Percentiles rank a stretch among this genome's conserved stretches.
Conservation (phyloP, 306 rosid genomes). For the Alnus rubra region DNA sequence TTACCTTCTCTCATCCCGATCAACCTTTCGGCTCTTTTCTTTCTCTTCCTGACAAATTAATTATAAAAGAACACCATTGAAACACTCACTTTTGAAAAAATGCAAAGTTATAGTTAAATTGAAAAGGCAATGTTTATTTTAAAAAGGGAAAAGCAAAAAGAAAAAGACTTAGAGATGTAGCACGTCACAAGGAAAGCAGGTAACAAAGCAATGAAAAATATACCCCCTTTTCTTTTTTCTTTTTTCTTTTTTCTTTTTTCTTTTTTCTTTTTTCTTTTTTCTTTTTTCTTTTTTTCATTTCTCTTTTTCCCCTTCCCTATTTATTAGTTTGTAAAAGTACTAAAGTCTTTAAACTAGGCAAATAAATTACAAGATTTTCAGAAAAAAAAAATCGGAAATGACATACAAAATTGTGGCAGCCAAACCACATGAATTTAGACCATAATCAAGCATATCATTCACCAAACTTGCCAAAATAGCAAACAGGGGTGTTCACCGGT, state of each 20-base stretch:
- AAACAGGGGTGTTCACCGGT: no score
- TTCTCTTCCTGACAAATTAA: constrained; percentile 82
- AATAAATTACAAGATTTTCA: background rate
- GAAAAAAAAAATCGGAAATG: no score
- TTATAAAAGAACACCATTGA: constrained; percentile 36
- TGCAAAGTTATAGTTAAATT: constrained; percentile 12
- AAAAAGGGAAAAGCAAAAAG: background rate
- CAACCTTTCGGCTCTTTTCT: constrained; percentile 70
- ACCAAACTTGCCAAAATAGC: no score
- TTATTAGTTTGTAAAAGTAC: no score
- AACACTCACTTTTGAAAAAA: constrained; percentile 18
- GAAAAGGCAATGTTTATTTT: background rate
- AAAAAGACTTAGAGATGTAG: background rate
- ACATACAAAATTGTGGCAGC: background rate
- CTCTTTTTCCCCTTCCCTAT: background rate
- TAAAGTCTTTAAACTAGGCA: background rate
- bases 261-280: background rate
- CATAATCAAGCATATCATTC: no score
- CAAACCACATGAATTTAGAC: background rate
- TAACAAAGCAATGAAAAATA: background rate
- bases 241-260: background rate
- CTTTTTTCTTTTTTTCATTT: background rate
- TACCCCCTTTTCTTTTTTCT: background rate
- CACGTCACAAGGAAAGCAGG: background rate
- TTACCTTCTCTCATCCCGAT: constrained; percentile 85